These are phyloP conservation scores for Apiospora sp. DNA, from an alignment of 2,329 filamentous ascomycete genomes.

Conservation along the genomic window DNA sequence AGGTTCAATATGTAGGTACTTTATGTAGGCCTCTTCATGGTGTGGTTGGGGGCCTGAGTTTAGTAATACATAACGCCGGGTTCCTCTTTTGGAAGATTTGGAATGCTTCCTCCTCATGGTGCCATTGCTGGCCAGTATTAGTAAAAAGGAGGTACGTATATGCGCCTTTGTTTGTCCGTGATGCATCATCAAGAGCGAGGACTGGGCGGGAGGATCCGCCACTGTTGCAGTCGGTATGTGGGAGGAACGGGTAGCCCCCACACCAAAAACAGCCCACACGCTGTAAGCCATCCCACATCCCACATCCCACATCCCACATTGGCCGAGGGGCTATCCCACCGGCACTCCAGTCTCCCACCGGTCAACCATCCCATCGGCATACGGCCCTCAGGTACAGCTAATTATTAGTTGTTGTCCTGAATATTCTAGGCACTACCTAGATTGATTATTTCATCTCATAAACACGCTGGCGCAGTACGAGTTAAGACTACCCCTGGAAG, in stretches of 20 bases:
- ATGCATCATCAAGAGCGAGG: not conserved
- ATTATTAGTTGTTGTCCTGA: not conserved
- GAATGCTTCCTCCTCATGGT: not conserved
- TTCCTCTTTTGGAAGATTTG: not conserved
- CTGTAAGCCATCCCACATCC: slow-evolving; percentile 8
- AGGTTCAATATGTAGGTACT: not conserved
- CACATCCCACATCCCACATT: not conserved
- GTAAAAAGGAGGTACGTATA: not conserved
- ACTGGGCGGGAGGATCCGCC: not conserved
- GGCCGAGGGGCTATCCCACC: not conserved
- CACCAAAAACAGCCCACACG: not conserved
- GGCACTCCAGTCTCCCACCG: not conserved
- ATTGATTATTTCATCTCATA: not conserved
- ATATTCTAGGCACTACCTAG: not conserved
- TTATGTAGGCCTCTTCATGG: not conserved
- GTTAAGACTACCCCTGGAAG: too few relatives aligned
- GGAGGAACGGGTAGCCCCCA: not conserved
- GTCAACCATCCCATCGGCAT: not conserved
- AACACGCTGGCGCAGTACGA: too few relatives aligned
- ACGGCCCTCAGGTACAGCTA: not conserved
- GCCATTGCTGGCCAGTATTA: not conserved
- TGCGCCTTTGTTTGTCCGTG: not conserved
- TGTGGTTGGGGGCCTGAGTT: not conserved
- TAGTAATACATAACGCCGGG: not conserved
- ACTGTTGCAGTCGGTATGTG: not conserved